phyloP scores from a whole-genome alignment of 2,329 filamentous ascomycete genomes.

The Colletotrichum salicis region DNA sequence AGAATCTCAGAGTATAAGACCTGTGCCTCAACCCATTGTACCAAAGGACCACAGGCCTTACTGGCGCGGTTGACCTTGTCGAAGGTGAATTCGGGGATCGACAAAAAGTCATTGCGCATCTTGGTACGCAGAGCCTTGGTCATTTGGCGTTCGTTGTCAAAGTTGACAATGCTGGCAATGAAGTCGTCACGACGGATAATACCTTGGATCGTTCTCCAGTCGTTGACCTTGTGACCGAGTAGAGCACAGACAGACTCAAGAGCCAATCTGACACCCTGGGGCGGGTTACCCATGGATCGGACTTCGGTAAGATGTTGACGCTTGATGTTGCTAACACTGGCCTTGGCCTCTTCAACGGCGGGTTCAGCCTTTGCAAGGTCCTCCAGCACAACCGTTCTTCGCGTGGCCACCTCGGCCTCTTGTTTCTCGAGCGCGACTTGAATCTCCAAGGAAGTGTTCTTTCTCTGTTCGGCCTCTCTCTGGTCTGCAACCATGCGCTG shows the following conservation, averaged over 20 bases:
- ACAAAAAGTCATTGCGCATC: constrained; percentile 93
- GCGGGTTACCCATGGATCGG: constrained; percentile 94
- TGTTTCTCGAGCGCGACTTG: constrained; percentile 89
- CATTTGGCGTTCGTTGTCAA: constrained; percentile 96
- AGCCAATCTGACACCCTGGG: constrained; percentile 88
- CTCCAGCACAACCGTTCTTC: constrained; percentile 84
- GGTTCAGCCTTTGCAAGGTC: constrained; percentile 94
- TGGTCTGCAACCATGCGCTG: constrained; percentile 98
- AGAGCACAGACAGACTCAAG: constrained; percentile 97
- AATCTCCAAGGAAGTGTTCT: constrained; percentile 87
- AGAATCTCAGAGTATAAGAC: constrained; percentile 98
- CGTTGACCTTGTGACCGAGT: constrained; percentile 87
- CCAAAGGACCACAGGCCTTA: constrained; percentile 95
- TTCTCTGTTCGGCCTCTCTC: constrained; percentile 90
- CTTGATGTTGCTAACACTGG: constrained; percentile 98
- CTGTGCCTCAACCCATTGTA: constrained; percentile 97
- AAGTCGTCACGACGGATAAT: constrained; percentile 95
- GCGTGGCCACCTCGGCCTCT: constrained; percentile 84
- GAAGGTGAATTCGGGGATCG: constrained; percentile 94
- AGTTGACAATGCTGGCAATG: constrained; percentile 96
- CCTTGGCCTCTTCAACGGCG: constrained; percentile 90
- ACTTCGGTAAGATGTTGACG: constrained; percentile 97
- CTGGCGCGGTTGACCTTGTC: constrained; percentile 96
- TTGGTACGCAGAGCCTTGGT: constrained; percentile 82
- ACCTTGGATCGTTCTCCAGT: constrained; percentile 91